These are phyloP conservation scores for Umbilicaria muhlenbergii DNA, from an alignment of 495 filamentous ascomycete genomes.

Conservation along the genomic window DNA sequence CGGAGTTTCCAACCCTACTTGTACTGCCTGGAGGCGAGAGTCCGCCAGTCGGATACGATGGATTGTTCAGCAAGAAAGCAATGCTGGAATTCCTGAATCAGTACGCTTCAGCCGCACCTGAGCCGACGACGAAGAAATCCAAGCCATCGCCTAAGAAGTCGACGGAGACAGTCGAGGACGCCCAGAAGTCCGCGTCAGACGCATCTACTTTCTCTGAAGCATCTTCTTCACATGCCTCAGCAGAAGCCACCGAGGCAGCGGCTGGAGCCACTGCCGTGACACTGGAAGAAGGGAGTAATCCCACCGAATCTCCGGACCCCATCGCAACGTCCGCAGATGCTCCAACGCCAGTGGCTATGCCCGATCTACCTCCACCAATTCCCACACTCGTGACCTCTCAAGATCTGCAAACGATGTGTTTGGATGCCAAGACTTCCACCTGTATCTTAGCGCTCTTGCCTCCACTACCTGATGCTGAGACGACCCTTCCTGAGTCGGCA, in stretches of 20 bases:
- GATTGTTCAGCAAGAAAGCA: slow-evolving; percentile 71
- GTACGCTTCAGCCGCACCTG: slow-evolving; percentile 50
- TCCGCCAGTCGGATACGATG: slow-evolving; percentile 58
- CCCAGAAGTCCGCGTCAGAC: slow-evolving; percentile 5
- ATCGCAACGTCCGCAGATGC: slow-evolving; percentile 24
- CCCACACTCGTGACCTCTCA: slow-evolving; percentile 38
- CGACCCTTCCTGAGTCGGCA: slow-evolving; percentile 20
- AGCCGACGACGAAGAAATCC: slow-evolving; percentile 26
- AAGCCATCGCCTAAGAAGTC: slow-evolving; percentile 29
- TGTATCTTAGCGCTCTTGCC: slow-evolving; percentile 76
- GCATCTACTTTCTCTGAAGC: slow-evolving; percentile 25
- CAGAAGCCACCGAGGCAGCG: slow-evolving; percentile 19
- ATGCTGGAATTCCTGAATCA: slow-evolving; percentile 76
- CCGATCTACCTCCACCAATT: slow-evolving; percentile 24
- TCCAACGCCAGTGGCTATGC: slow-evolving; percentile 31
- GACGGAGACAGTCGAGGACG: slow-evolving; percentile 18
- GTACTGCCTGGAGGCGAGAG: slow-evolving; percentile 60
- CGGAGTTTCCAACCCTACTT: slow-evolving; percentile 64
- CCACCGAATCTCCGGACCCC: slow-evolving; percentile 32
- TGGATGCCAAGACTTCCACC: slow-evolving; percentile 60
- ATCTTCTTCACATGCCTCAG: slow-evolving; percentile 25
- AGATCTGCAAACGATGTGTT: slow-evolving; percentile 51
- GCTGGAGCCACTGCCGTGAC: slow-evolving; percentile 24
- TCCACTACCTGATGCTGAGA: slow-evolving; percentile 30
- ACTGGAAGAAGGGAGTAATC: slow-evolving; percentile 23